phyloP scores from a whole-genome alignment of 768 basidiomycete genomes.

The Pisolithus microcarpus region DNA sequence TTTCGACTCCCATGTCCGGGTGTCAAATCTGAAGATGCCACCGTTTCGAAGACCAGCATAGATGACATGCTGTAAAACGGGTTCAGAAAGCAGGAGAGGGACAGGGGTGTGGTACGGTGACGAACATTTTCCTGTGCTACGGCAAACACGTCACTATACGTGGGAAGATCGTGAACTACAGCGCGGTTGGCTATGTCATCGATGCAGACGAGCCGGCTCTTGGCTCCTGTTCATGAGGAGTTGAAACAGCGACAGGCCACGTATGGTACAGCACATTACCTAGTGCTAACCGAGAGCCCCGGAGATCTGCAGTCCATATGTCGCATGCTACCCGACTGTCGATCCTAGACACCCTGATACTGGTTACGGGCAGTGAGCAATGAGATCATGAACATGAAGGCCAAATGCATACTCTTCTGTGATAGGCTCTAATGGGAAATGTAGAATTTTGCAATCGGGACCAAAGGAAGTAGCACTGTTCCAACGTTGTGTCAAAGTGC shows the following conservation, averaged over 20 bases:
- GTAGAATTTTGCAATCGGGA: constrained; percentile 39
- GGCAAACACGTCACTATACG: constrained; percentile 58
- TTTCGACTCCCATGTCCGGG: constrained; percentile 33
- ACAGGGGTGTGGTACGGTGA: neutral
- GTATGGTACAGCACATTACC: constrained; percentile 30
- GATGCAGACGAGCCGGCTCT: constrained; percentile 44
- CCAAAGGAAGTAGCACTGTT: constrained; percentile 53
- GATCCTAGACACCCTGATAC: constrained; percentile 22
- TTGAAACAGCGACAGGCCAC: neutral
- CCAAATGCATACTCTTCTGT: constrained; percentile 30
- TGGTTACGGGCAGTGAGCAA: neutral
- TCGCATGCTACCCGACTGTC: constrained; percentile 40
- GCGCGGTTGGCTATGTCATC: constrained; percentile 39
- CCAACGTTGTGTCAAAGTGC: constrained; percentile 12
- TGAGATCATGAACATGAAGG: neutral
- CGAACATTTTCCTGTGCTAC: constrained; percentile 47
- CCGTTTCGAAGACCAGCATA: constrained; percentile 60
- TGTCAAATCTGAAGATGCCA: constrained; percentile 49
- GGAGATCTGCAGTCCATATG: constrained; percentile 50
- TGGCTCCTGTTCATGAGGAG: constrained; percentile 37
- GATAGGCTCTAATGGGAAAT: constrained; percentile 36
- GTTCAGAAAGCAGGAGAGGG: neutral
- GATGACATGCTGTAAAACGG: constrained; percentile 36
- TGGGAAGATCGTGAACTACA: constrained; percentile 36
- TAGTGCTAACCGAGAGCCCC: constrained; percentile 41